Evolutionary conservation across 176 grass and related monocot genomes (phyloP), one percentile per base, ranked within the genome.

Genomic region (Musa itinerans): DNA sequence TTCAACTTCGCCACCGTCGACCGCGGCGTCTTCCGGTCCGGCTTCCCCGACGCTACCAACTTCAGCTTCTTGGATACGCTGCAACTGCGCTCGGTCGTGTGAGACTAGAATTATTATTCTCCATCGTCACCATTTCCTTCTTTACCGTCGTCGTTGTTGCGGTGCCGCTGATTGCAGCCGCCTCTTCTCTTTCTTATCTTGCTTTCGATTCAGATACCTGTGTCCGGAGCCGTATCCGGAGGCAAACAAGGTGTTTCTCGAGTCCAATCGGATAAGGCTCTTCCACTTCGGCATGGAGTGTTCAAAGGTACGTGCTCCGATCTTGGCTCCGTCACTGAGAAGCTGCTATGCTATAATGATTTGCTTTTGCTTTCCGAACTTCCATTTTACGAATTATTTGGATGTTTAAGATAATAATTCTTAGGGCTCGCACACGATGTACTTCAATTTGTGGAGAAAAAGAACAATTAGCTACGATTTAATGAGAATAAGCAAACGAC

Each of bases 261-360:
- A 73, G 14, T 65, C 80, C 23, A 86, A 82, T 80, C 80, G 82
- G 50, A 96, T 92, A 76, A 76, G 25, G 25, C 81, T 96, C 11
- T 92, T 92, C 75, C 89, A 96, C 68, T 70, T 96, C 20, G 89
- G 92, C 50, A 96, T 96, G 52, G 89, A 92, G 52, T 89, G 92
- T 22, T 87, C 73, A 69, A 96, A 96, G 92, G 92, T 96, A 77
- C n/a, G 5, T 43, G 34, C 4, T 43, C 34, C 34, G 34, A 43
- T 43, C 34, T 43, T 5, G 34, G 34, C 34, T 43, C 4, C 34
- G 29, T 34, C 29, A 0, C 29, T 4, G 2, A 34, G 29, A 34
- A 34, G 29, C 29, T 34, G 29, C 29, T 3, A 34, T 34, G 29
- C 29, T 4, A 43, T 0, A 43, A 43, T 43, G 34, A 43, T 43